These are phyloP conservation scores for Ceratocystis cacaofunesta DNA, from an alignment of 2,329 filamentous ascomycete species.

Conservation along the genomic window DNA sequence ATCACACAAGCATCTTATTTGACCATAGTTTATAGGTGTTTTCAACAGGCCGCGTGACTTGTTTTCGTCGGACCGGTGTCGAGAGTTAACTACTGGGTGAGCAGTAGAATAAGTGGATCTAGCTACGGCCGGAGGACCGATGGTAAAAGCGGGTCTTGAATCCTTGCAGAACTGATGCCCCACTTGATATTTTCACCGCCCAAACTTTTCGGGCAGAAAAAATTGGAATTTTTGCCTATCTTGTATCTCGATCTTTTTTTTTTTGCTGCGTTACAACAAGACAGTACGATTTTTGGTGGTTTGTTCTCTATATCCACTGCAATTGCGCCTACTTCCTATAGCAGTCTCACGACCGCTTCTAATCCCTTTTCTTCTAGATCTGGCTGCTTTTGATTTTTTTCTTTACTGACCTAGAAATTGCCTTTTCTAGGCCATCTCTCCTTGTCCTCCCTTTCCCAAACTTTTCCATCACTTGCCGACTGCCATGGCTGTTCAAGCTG, in stretches of 20 bases:
- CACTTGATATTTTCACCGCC: constrained; percentile 23
- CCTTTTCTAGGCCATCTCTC: not conserved
- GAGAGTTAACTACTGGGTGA: not conserved
- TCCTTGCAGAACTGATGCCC: not conserved
- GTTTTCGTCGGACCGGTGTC: not conserved
- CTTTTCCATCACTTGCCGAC: not conserved
- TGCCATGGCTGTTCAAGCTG: constrained; percentile 25
- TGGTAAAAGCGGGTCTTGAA: not conserved
- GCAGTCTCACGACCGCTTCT: not conserved
- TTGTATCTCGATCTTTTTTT: constrained; percentile 8
- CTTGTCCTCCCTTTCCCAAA: constrained; percentile 10
- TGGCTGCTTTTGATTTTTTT: not conserved
- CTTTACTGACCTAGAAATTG: not conserved
- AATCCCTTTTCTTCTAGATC: not conserved
- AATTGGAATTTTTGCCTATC: constrained; percentile 18
- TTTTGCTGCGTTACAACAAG: not conserved
- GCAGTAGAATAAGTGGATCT: not conserved
- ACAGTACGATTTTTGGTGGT: not conserved
- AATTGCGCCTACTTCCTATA: not conserved
- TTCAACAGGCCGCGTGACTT: not conserved
- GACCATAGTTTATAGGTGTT: not conserved
- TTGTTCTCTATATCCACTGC: not conserved
- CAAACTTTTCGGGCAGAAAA: constrained; percentile 23
- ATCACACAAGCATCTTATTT: too few species aligned
- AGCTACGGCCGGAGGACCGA: not conserved